Conservation (phyloP, 176 grass and related monocot genomes). For the Ananas comosus region DNA sequence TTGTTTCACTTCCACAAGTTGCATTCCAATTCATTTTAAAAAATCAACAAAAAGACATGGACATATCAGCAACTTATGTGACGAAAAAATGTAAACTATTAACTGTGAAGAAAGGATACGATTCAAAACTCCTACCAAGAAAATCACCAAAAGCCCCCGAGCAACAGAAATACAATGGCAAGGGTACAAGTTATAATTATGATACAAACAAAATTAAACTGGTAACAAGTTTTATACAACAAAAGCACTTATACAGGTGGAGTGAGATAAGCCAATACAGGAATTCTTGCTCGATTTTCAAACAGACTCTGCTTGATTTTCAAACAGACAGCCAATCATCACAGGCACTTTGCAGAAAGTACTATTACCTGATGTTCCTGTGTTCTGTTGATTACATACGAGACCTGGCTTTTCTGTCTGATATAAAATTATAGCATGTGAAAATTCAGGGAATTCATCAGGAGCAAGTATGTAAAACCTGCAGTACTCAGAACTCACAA, state of each 20-base stretch:
- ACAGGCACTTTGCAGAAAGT: too few species aligned
- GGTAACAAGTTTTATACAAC: too few species aligned
- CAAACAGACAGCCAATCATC: constrained; percentile 8
- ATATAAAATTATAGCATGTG: constrained; percentile 47
- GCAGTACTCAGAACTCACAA: constrained; percentile 21
- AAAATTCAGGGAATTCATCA: constrained; percentile 22
- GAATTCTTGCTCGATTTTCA: neutral
- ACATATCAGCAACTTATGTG: neutral
- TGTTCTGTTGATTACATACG: constrained; percentile 16
- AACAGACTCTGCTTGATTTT: constrained; percentile 2
- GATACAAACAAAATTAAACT: too few species aligned
- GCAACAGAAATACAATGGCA: too few species aligned
- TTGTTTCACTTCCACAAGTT: neutral
- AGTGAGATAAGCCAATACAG: too few species aligned
- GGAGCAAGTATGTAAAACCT: constrained; percentile 37
- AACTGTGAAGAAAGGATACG: neutral
- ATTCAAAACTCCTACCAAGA: too few species aligned
- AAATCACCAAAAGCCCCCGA: too few species aligned
- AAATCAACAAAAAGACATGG: neutral
- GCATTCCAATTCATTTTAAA: neutral
- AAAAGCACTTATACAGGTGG: too few species aligned
- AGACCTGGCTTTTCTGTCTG: constrained; percentile 13
- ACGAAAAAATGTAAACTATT: neutral
- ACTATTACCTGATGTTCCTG: constrained; percentile 24
- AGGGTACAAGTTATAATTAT: too few species aligned